A percentile compares a stretch with the other conserved stretches of the same genome.
These are phyloP conservation scores for Pseudonitzschia delicatissima DNA, from an alignment of 108 stramenopile genomes.

Conservation along the genomic window DNA sequence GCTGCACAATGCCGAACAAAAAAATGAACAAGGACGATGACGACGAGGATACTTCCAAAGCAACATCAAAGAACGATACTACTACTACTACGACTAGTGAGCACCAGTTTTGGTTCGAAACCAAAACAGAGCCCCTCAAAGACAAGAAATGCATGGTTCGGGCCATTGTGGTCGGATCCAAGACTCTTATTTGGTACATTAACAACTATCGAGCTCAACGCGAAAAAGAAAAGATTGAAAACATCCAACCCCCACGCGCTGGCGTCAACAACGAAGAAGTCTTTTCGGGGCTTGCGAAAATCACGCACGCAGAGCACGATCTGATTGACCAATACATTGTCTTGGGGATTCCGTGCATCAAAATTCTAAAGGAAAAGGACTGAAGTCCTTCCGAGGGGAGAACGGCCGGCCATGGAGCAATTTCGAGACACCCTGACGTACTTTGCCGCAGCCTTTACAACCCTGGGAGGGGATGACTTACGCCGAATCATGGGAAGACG, in stretches of 20 bases:
- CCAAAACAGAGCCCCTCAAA: constrained; percentile 33
- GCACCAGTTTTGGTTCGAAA: too few species aligned
- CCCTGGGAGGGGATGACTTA: constrained; percentile 78
- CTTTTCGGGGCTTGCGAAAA: constrained; percentile 42
- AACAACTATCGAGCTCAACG: constrained; percentile 67
- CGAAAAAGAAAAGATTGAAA: constrained; percentile 44
- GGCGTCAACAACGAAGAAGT: constrained; percentile 57
- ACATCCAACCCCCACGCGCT: constrained; percentile 13
- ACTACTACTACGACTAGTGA: too few species aligned
- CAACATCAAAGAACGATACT: not conserved
- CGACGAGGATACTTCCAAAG: not conserved
- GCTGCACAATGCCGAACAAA: constrained; percentile 31
- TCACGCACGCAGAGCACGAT: constrained; percentile 77
- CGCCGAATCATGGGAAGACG: constrained; percentile 63
- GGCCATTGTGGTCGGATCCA: constrained; percentile 88
- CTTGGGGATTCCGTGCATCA: constrained; percentile 79
- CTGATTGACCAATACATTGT: constrained; percentile 79
- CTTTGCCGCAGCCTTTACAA: constrained; percentile 88
- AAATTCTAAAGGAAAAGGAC: constrained; percentile 44
- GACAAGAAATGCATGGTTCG: constrained; percentile 78
- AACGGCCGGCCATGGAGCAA: constrained; percentile 22
- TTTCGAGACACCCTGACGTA: constrained; percentile 62
- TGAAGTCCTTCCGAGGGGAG: not conserved
- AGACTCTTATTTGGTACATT: constrained; percentile 93
- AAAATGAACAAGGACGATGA: not conserved